These are phyloP conservation scores for Rhododendron ferrugineum DNA, from an alignment of 148 eudicot species.

Conservation along the genomic window DNA sequence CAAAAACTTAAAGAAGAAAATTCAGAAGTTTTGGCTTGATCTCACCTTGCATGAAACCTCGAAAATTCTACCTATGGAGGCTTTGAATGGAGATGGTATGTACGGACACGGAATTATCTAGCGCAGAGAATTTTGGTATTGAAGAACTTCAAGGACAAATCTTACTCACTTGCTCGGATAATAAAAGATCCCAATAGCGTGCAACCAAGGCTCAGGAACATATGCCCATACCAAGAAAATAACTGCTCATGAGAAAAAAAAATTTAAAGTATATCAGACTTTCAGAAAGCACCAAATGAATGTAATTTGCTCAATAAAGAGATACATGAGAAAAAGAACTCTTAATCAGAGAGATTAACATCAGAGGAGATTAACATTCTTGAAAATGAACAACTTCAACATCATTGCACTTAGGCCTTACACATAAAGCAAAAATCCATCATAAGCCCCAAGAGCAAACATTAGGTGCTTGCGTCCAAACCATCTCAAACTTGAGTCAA, in stretches of 20 bases:
- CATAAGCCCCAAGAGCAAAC: neutral
- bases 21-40: neutral
- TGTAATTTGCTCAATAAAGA: neutral
- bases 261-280: neutral
- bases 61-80: neutral
- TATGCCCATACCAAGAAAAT: conserved; percentile 86
- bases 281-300: neutral
- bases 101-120: neutral
- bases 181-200: conserved; percentile 70
- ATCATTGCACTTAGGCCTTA: neutral
- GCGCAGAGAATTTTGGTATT: neutral
- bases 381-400: neutral
- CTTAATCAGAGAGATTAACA: neutral
- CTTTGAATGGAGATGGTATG: neutral
- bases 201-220: conserved; percentile 77
- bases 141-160: neutral
- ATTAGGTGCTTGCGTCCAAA: neutral
- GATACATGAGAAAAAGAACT: neutral
- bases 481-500: neutral
- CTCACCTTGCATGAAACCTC: neutral
- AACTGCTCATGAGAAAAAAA: conserved; percentile 33
- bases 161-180: conserved; percentile 75
- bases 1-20: neutral
- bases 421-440: neutral
- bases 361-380: neutral